phyloP scores from a whole-genome alignment of 768 basidiomycete genomes.

The Pleurotus giganteus region DNA sequence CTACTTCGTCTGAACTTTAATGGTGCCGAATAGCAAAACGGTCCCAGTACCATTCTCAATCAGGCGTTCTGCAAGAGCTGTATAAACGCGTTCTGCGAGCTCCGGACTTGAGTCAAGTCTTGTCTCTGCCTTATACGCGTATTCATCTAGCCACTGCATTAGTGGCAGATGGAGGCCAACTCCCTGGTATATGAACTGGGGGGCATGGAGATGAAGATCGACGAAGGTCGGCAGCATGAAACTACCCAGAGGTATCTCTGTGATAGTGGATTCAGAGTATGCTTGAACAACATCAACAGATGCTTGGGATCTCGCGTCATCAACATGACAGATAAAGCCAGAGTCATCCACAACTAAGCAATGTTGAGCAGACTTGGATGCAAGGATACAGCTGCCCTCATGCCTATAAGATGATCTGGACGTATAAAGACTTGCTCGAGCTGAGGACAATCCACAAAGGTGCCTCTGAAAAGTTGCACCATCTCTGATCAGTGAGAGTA shows the following conservation, averaged over 20 bases:
- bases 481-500: background rate
- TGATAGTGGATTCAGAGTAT: conserved; percentile 18
- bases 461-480: conserved; percentile 39
- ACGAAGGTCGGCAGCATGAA: conserved; percentile 80
- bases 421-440: conserved; percentile 56
- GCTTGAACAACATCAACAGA: conserved; percentile 32
- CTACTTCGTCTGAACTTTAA: conserved; percentile 80
- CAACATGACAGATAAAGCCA: conserved; percentile 55
- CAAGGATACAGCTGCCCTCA: conserved; percentile 6
- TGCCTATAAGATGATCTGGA: conserved; percentile 54
- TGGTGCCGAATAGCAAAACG: conserved; percentile 80
- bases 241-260: conserved; percentile 43
- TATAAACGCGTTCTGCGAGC: conserved; percentile 69
- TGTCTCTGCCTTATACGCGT: conserved; percentile 83
- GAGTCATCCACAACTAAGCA: conserved; percentile 28
- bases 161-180: conserved; percentile 82
- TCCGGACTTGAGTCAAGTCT: conserved; percentile 57
- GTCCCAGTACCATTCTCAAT: conserved; percentile 75
- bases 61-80: conserved; percentile 61
- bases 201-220: conserved; percentile 85
- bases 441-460: conserved; percentile 55
- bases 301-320: conserved; percentile 28
- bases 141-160: conserved; percentile 81
- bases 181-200: conserved; percentile 87
- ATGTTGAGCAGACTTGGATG: background rate